Base-by-base conservation (phyloP, 768 basidiomycete species). In the Boletus subcaerulescens region DNA sequence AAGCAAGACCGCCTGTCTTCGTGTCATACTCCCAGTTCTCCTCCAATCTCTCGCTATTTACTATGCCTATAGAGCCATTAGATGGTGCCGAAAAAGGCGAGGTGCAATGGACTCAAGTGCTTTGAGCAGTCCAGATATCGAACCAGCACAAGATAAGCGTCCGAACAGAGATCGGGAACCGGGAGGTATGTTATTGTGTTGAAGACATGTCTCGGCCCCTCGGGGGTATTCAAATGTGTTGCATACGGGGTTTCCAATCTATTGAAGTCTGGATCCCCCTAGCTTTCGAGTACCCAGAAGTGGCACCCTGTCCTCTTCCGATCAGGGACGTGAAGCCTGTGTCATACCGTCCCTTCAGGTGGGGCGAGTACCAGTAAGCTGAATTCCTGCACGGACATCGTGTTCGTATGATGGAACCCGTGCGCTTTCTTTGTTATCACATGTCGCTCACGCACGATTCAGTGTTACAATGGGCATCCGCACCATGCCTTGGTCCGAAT, bases 391-490 rank as follows among this genome's bases (percentile, higher is more conserved):
- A 11, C 17, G 20, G 4, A 45, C 24, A 10, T 45, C 38, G 18
- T 35, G 14, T 35, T 12, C 35, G 4, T 15, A 35, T 15, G 15
- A 36, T 36, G 13, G 13, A 36, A 38, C 33, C 13, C 17, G 13
- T 36, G 44, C 6, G 8, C 32, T 48, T 47, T 0, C 5, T 22
- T 36, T 31, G 45, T 26, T 18, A 12, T 31, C 32, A 11, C 10
- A 2, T 20, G 5, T 62, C 4, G n/a, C 53, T 62, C 17, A 59
- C 17, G 4, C 20, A 49, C 24, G 5, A 14, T 17, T 8, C 47
- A 88, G 86, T 57, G 78, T 87, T 20, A 89, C 85, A 31, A 89
- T 89, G 87, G 87, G 84, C 56, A 81, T 88, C 60, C 79, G 84
- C 24, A 75, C 68, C 45, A 88, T 91, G 86, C 74, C 74, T 9